Evolutionary conservation across 2,329 filamentous ascomycete species (phyloP).

Genomic region (Penicillium psychrosexuale): DNA sequence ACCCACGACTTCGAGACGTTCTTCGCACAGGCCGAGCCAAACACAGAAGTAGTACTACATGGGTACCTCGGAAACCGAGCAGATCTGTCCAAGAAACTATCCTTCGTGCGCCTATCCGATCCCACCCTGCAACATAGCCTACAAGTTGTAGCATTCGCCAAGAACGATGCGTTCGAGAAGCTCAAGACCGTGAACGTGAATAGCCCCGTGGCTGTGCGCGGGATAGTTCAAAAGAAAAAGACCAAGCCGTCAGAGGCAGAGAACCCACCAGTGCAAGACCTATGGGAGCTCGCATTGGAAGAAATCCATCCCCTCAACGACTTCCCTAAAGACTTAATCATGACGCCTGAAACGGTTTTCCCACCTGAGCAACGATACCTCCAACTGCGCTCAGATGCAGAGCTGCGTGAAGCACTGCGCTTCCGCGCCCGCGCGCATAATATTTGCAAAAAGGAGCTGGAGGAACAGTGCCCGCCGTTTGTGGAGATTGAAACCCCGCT

Average conservation of each 20-base stretch:
- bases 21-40: constrained; percentile 29
- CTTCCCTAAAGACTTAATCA: constrained; percentile 72
- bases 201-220: constrained; percentile 55
- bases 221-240: constrained; percentile 46
- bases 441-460: constrained; percentile 55
- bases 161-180: constrained; percentile 37
- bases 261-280: constrained; percentile 31
- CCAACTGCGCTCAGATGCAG: constrained; percentile 72
- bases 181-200: constrained; percentile 48
- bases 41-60: constrained; percentile 53
- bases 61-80: constrained; percentile 71
- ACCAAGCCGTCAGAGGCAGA: constrained; percentile 28
- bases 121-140: constrained; percentile 45
- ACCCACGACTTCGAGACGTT: constrained; percentile 42
- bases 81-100: constrained; percentile 65
- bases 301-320: constrained; percentile 66
- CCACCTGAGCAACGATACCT: constrained; percentile 73
- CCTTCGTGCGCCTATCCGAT: constrained; percentile 62
- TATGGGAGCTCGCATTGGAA: constrained; percentile 60
- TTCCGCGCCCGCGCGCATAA: constrained; percentile 64
- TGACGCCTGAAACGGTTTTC: constrained; percentile 71
- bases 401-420: constrained; percentile 64
- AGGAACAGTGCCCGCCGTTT: constrained; percentile 54
- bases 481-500: constrained; percentile 86
- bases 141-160: constrained; percentile 49